A percentile compares a stretch with the other conserved stretches of the same genome.
phyloP scores from a whole-genome alignment of 306 rosid species.

The Quercus wislizeni region DNA sequence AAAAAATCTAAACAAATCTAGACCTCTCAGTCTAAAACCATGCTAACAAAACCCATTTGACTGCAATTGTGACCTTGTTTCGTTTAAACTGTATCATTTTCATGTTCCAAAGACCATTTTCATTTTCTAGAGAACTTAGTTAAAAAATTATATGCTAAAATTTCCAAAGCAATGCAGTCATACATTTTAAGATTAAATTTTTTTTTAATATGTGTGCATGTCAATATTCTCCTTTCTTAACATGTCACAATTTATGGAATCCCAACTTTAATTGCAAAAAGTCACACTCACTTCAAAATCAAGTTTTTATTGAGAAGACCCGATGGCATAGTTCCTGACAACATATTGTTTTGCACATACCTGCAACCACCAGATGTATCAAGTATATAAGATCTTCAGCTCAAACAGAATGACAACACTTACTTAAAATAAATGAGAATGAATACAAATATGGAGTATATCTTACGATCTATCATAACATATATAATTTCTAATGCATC shows the following conservation, averaged over 20 bases:
- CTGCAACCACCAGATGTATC: slow-evolving; percentile 47
- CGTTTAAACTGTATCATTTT: not conserved
- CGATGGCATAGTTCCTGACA: slow-evolving; percentile 75
- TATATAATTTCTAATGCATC: not conserved
- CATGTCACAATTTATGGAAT: not conserved
- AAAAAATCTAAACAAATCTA: not conserved
- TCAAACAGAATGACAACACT: not conserved
- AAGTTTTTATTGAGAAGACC: slow-evolving; percentile 56
- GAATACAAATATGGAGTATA: slow-evolving; percentile 2
- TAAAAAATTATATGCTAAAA: not conserved
- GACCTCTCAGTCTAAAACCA: not conserved
- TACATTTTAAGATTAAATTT: not conserved
- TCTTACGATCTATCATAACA: not conserved
- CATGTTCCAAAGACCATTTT: not conserved
- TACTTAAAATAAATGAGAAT: slow-evolving; percentile 6
- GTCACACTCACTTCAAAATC: slow-evolving; percentile 56
- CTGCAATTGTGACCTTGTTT: not conserved
- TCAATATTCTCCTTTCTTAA: not conserved
- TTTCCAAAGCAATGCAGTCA: not conserved
- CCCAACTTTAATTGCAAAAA: slow-evolving; percentile 1
- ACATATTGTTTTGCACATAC: slow-evolving; percentile 76
- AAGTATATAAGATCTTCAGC: not conserved
- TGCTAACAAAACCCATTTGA: not conserved
- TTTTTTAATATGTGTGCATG: not conserved
- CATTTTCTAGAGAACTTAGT: not conserved